These are phyloP conservation scores for Whalleya microplaca DNA, from an alignment of 2,329 filamentous ascomycete species.

Conservation along the genomic window DNA sequence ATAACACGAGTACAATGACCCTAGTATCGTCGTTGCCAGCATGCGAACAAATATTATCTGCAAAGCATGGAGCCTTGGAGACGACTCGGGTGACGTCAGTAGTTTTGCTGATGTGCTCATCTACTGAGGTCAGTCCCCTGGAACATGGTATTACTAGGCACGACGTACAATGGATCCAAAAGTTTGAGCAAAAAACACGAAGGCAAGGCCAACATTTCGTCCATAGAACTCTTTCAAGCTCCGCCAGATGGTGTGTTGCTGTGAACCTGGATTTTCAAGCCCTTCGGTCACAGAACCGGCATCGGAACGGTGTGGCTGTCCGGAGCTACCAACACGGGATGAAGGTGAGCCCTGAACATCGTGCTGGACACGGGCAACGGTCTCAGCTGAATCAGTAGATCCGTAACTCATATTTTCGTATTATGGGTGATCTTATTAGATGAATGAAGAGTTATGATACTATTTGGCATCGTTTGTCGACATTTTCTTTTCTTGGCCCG, in stretches of 20 bases:
- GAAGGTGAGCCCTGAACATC: not conserved
- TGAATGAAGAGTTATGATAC: not conserved
- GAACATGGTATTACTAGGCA: not conserved
- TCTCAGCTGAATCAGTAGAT: not conserved
- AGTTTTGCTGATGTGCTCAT: slow-evolving; percentile 47
- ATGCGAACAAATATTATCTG: slow-evolving; percentile 50
- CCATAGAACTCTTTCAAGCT: slow-evolving; percentile 47
- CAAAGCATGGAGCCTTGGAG: slow-evolving; percentile 44
- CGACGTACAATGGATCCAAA: slow-evolving; percentile 45
- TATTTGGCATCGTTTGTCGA: not conserved
- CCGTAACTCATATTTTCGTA: not conserved
- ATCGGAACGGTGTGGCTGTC: not conserved
- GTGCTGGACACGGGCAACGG: not conserved
- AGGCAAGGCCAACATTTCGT: slow-evolving; percentile 45
- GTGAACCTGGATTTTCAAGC: not conserved
- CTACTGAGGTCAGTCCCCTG: slow-evolving; percentile 30
- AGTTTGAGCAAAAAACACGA: slow-evolving; percentile 46
- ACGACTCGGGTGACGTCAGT: slow-evolving; percentile 34
- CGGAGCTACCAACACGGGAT: too few species aligned
- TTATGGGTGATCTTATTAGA: not conserved
- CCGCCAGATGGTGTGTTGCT: slow-evolving; percentile 13
- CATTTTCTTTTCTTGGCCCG: too few species aligned
- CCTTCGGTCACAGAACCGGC: not conserved
- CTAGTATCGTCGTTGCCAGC: slow-evolving; percentile 42
- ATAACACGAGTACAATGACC: slow-evolving; percentile 46